Base-by-base conservation (phyloP, 495 filamentous ascomycete genomes). In the Aspergillus haitiensis region DNA sequence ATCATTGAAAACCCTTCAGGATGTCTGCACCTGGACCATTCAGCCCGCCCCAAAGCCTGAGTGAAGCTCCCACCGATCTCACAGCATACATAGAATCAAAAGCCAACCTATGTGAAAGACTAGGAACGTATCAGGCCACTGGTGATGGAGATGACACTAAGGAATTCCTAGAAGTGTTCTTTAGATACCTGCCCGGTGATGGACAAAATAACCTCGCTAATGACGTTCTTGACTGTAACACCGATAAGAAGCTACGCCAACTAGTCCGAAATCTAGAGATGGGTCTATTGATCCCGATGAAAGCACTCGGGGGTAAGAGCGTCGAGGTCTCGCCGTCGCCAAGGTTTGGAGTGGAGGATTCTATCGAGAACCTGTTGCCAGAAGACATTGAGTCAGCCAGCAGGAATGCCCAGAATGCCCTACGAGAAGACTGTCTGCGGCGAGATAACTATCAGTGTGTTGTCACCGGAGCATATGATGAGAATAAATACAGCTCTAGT, bases 341-440 rank as follows among this genome's bases (percentile, higher is more conserved):
- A 13, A 56, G 56, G 7, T 16, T 60, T 36, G 51, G 52, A 6
- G 37, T 63, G 6, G 55, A 63, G 11, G 60, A 66, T 58, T 66
- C 63, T 1, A 56, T 63, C 34, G 59, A 66, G 40, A 50, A 61
- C 32, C 42, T 64, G 5, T 21, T 18, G 34, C 37, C 57, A n/a
- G 6, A 40, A 27, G 59, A 52, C 35, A 35, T 45, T 34, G 16
- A 54, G 12, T 16, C 59, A 13, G 44, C 36, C 6, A 48, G 15
- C 21, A 47, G 40, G 40, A 27, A 46, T 7, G 42, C 42, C n/a
- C 59, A 57, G 42, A 39, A 40, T 13, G 6, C 15, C 42, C 50
- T 65, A 50, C 45, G 59, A n/a, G 12, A 53, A 12, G 32, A 56
- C 10, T 64, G 56, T 27, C 56, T 64, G 32, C 8, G 4, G 6